Base-by-base conservation (phyloP, 257 asterid genomes). In the Solanum neorickii region DNA sequence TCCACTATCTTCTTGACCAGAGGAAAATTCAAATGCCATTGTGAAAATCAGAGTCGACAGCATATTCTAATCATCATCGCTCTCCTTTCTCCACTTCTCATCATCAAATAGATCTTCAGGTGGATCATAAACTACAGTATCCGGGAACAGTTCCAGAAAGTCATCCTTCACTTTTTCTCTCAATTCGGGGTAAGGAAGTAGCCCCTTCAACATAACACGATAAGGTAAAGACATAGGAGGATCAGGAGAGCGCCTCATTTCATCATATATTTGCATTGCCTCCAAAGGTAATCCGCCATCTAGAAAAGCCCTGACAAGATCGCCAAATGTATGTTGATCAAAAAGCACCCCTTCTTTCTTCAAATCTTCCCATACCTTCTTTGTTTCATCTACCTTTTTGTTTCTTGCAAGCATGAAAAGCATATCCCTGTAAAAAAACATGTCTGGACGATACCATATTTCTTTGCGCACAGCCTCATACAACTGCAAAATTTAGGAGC, bases 291-390 rank as follows among this genome's bases (percentile, higher is more conserved):
- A 85, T 44, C 96, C 95, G 42, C 92, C 86, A 85, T 94, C 97
- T 60, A 94, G 88, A 89, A 95, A 97, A 21, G 99, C 98, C 92
- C 98, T 91, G 47, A 97, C 76, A n/a, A 97, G 94, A 87, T 95
- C 98, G 59, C 99, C 98, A 88, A 95, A 97, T 4, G 98, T 97
- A 82, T 94, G 99, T 91, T 97, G 99, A 90, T 97, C 98, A 72
- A 97, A 97, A 90, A 91, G 95, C 65, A 97, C 96, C 83, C 88
- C 93, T 91, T 97, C 98, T 39, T 89, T 90, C 91, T 92, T 94
- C 78, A 97, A 78, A 91, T 97, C 98, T n/a, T 75, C 92, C 98
- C 99, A 97, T 18, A 97, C 98, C 85, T 65, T 90, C 76, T 90
- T 91, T 33, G 96, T 87, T 90, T 94, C 96, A 5, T 93, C 98